Evolutionary conservation across 108 stramenopile species (phyloP).

Genomic region (Cyclotella kingstonii): DNA sequence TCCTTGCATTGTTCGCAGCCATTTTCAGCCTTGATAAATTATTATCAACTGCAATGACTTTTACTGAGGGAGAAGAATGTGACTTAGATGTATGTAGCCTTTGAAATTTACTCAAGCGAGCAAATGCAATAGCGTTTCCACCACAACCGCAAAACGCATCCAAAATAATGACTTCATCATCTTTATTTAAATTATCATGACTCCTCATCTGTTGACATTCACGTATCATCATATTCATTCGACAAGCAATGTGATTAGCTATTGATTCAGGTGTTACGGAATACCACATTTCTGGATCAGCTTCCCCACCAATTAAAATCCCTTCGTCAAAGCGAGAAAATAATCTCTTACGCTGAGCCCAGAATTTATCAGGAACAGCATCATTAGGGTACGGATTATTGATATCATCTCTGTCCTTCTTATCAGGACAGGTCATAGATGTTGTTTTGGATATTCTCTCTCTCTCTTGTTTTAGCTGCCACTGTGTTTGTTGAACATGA

Average conservation of each 20-base stretch:
- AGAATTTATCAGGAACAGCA: slow-evolving; percentile 74
- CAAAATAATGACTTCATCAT: slow-evolving; percentile 43
- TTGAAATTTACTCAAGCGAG: slow-evolving; percentile 18
- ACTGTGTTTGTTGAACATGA: background rate
- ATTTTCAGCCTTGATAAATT: slow-evolving; percentile 55
- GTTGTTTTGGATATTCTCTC: background rate
- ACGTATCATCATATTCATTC: slow-evolving; percentile 20
- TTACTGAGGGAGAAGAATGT: slow-evolving; percentile 42
- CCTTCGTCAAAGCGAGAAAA: slow-evolving; percentile 77
- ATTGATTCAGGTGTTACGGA: slow-evolving; percentile 82
- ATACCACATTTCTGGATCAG: slow-evolving; percentile 62
- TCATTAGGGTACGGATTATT: slow-evolving; percentile 69
- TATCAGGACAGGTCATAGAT: slow-evolving; percentile 23
- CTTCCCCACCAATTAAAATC: slow-evolving; percentile 70
- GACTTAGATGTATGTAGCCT: too few species aligned
- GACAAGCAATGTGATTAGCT: slow-evolving; percentile 65
- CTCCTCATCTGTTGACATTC: background rate
- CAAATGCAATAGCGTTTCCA: slow-evolving; percentile 84
- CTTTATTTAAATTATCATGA: background rate
- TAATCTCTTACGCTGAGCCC: slow-evolving; percentile 78
- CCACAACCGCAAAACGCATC: slow-evolving; percentile 88
- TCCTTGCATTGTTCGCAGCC: slow-evolving; percentile 68
- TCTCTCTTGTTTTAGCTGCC: slow-evolving; percentile 16
- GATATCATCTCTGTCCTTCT: slow-evolving; percentile 66
- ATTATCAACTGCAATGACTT: slow-evolving; percentile 58